Base-by-base conservation (phyloP, 805 yeast species). In the Starmerella scarabaei region DNA sequence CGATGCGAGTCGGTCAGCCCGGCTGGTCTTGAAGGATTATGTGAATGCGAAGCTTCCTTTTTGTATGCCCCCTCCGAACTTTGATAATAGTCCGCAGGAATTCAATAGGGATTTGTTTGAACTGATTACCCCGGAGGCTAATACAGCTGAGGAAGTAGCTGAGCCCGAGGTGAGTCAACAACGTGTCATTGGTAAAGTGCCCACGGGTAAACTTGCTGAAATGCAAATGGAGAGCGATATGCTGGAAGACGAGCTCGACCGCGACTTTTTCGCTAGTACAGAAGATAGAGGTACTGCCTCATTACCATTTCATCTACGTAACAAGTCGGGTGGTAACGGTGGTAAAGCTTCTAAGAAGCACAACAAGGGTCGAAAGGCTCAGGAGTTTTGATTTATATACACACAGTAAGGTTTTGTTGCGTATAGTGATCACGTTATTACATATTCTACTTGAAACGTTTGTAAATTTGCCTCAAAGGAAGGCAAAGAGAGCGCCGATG, bases 1-100 rank as follows among this genome's bases (percentile, higher is more conserved):
- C 3, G 99, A 91, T 66, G 93, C 85, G 59, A 76, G 93, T 32
- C 72, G 98, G 60, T 94, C 98, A 12, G 77, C 95, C 31, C 72
- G 99, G 59, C 80, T 82, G 51, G 73, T 91, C 39, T 69, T 91
- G 57, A 91, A 91, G 61, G 99, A 91, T 60, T 91, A 85, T 53
- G 96, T 93, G 21, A 82, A 73, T 59, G 98, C 97, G 49, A 86
- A 84, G 59, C 65, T 91, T 42, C 65, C 84, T 35, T 86, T 71
- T 56, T 77, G 82, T 31, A 77, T 75, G 48, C 95, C 97, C 14
- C 98, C 98, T 30, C 97, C 97, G 39, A 65, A 64, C 34, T 57
- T 68, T 17, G 75, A 64, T 3, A 77, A 73, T 37, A 66, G 62
- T 16, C 35, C 42, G 6, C 77, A 73, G 53, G 79, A 75, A 44